A percentile compares a stretch with the other conserved stretches of the same genome.
Conservation (phyloP, 371 early-diverging fungal genomes). For the Thermomucor indicae-seudaticae region DNA sequence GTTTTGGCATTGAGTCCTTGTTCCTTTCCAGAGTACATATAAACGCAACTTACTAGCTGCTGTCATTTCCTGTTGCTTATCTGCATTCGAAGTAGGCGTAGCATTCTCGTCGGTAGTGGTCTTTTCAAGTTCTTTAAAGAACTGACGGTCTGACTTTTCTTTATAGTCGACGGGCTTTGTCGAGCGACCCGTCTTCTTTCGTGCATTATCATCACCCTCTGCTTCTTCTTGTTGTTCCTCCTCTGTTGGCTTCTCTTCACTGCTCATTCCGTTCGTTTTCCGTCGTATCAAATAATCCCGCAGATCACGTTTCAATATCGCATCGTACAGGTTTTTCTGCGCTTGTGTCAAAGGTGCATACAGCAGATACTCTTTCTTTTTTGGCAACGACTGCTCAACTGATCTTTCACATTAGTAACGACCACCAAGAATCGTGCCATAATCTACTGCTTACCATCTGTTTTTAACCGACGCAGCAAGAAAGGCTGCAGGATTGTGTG, state of each 20-base stretch:
- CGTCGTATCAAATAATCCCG: conserved; percentile 67
- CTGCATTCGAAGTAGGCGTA: conserved; percentile 4
- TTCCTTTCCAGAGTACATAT: background rate
- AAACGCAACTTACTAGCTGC: conserved; percentile 14
- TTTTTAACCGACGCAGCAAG: conserved; percentile 91
- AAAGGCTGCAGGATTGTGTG: conserved; percentile 93
- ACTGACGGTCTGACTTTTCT: conserved; percentile 38
- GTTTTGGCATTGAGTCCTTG: background rate
- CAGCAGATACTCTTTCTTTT: conserved; percentile 87
- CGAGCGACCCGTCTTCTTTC: conserved; percentile 8
- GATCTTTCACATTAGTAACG: conserved; percentile 1
- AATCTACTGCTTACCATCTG: conserved; percentile 62
- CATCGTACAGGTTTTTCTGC: conserved; percentile 85
- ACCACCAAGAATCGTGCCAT: background rate
- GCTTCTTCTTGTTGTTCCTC: conserved; percentile 1
- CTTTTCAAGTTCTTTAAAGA: conserved; percentile 45
- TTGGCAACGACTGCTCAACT: conserved; percentile 86
- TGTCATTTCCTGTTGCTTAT: conserved; percentile 11
- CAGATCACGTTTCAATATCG: conserved; percentile 68
- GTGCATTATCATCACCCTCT: conserved; percentile 22
- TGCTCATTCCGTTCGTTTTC: conserved; percentile 22
- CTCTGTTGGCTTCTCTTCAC: conserved; percentile 25
- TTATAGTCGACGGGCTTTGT: conserved; percentile 38
- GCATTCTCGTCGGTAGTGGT: conserved; percentile 22
- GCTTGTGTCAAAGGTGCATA: conserved; percentile 77